Base-by-base conservation (phyloP, 257 asterid species). In the Buddleja alternifolia region DNA sequence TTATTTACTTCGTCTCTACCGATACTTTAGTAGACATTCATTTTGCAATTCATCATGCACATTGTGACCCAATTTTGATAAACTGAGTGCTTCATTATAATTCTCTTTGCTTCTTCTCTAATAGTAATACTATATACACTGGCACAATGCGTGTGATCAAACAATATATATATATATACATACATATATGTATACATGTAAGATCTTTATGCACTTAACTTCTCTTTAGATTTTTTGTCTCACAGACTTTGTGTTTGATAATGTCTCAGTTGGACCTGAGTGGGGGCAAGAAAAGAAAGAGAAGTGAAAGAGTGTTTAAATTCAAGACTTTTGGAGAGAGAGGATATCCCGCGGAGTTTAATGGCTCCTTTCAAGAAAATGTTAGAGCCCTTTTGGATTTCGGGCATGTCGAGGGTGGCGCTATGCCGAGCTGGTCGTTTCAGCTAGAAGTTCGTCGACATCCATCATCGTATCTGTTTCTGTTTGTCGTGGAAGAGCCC, bases 401-500 rank as follows among this genome's bases (percentile, higher is more conserved):
- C 29, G 99, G 96, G 6, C 90, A 86, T 40, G 36, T 74, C 24
- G 96, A 91, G 77, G 71, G 20, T n/a, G 90, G 83, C 6, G 76
- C 79, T 10, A 70, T 76, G 83, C 29, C 87, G 1, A 77, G 82
- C 55, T 94, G 97, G 99, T 94, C 97, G 0, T 94, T 94, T 54
- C 96, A 91, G 71, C 90, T 94, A 3, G 96, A 94, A 66, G 87
- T 88, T 39, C 83, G 87, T 24, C 93, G 95, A 3, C 92, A 93
- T 40, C 96, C 97, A 3, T 70, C 79, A 48, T 59, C 87, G 60
- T 80, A 87, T 61, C 57, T 87, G 7, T 74, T 83, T 57, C 78
- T 94, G 39, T 71, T 89, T 66, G 96, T 94, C 8, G 88, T 90
- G 10, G 96, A 94, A 60, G 97, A 94, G 82, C 93, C 96, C 10